Evolutionary conservation across 306 rosid species (phyloP), one percentile per base, ranked within the genome.

Genomic region (Acacia confusa): DNA sequence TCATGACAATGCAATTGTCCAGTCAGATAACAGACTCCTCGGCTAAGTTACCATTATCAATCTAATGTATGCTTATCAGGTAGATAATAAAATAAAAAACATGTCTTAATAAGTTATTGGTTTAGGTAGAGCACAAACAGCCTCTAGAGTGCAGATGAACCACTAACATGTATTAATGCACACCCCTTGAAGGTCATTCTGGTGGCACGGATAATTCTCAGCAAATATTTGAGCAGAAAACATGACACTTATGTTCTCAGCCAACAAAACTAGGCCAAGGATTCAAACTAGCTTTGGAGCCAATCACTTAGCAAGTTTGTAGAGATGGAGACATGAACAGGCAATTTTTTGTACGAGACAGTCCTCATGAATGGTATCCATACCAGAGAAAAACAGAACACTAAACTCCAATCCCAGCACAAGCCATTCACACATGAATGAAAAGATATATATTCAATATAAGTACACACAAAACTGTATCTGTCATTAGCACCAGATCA

Each of bases 401-500:
- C 12, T 43, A 70, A 75, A 60, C 24, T 60, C 36, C 34, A 25
- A 75, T 40, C 24, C 41, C 41, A 60, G 15, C 70, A 27, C 30
- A 9, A 9, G 43, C 10, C 28, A 58, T 48, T 47, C 79, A 45
- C 40, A 25, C n/a, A 43, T 53, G 17, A 45, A 47, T 6, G 19
- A 71, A 45, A 45, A 45, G 15, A 45, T 45, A 45, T 71, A 27
- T 27, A 64, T 53, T 36, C 32, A 71, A 38, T 27, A 61, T 27
- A 61, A 61, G 58, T 77, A 65, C 16, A 55, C 22, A 34, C 60
- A 19, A 13, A 45, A 66, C 15, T n/a, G 55, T 55, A 58, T 55
- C 68, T 43, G 13, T 32, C 72, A 69, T 70, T 75, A 58, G 70
- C 64, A 79, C 11, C 34, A 28, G 20, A 70, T 61, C 36, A 75